Percentiles rank a stretch among this genome's conserved stretches.
Conservation (phyloP, 2,329 filamentous ascomycete species). For the Coccinonectria pachysandricola region DNA sequence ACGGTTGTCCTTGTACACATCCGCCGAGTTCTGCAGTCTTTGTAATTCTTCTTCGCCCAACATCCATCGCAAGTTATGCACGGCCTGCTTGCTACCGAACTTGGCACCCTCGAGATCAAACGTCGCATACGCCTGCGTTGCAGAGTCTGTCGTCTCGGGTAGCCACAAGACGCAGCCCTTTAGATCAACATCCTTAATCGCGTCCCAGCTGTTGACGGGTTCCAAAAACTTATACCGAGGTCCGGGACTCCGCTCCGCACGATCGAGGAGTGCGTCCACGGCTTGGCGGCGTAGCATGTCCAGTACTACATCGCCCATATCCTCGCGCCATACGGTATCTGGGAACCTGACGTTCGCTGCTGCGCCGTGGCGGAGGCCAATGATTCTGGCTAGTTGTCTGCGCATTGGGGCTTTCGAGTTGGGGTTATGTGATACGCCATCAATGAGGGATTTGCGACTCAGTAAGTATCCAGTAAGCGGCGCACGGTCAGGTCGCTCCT, state of each 20-base stretch:
- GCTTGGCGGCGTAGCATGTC: constrained; percentile 37
- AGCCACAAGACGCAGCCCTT: constrained; percentile 38
- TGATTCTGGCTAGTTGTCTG: constrained; percentile 6
- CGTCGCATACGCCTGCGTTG: constrained; percentile 32
- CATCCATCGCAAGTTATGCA: constrained; percentile 43
- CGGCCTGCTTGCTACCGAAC: constrained; percentile 30
- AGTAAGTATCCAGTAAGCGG: constrained; percentile 17
- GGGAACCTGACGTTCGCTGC: constrained; percentile 5
- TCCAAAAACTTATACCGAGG: constrained; percentile 28
- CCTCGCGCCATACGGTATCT: constrained; percentile 27
- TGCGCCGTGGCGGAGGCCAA: constrained; percentile 18
- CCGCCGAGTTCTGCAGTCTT: constrained; percentile 26
- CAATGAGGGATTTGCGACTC: constrained; percentile 20
- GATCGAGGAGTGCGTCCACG: constrained; percentile 32
- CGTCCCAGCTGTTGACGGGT: constrained; percentile 34
- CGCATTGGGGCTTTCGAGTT: constrained; percentile 7
- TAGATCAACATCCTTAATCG: constrained; percentile 28
- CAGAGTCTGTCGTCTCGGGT: constrained; percentile 10
- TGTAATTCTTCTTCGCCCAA: constrained; percentile 37
- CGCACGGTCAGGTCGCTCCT: constrained; percentile 3
- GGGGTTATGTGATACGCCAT: constrained; percentile 10
- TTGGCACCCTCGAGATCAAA: constrained; percentile 28
- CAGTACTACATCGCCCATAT: constrained; percentile 47
- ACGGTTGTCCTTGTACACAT: constrained; percentile 25
- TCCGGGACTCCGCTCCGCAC: constrained; percentile 5